Evolutionary conservation across 371 early-diverging fungal genomes (phyloP).

Genomic region (Apophysomyces elegans): DNA sequence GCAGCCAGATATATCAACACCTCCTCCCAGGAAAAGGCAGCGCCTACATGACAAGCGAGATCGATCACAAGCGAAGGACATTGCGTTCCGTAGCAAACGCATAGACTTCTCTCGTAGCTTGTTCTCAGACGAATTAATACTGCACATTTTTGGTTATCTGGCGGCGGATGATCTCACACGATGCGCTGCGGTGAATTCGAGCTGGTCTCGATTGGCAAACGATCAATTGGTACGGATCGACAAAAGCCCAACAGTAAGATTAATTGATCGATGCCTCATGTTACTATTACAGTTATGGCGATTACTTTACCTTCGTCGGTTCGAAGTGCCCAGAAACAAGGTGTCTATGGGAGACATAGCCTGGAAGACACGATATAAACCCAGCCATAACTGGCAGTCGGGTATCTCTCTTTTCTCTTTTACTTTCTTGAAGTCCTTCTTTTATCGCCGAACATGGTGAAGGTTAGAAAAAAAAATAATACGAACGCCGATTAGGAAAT

Average conservation of each 20-base stretch:
- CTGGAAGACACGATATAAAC: conserved; percentile 51
- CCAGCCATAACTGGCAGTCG: conserved; percentile 51
- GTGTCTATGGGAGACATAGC: conserved; percentile 11
- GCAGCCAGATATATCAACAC: background rate
- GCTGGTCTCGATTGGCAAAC: conserved; percentile 49
- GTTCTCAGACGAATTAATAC: conserved; percentile 50
- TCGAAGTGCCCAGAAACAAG: conserved; percentile 23
- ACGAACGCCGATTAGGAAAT: conserved; percentile 27
- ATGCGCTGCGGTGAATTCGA: conserved; percentile 45
- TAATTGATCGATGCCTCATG: background rate
- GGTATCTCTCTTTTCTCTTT: conserved; percentile 25
- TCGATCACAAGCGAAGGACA: background rate
- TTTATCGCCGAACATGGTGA: too few species aligned
- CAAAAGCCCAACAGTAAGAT: background rate
- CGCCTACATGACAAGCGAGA: background rate
- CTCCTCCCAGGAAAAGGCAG: conserved; percentile 13
- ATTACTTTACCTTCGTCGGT: conserved; percentile 41
- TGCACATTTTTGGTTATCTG: conserved; percentile 51
- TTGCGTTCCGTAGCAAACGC: background rate
- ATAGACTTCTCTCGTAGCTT: conserved; percentile 32
- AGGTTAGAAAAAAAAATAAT: too few species aligned
- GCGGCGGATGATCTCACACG: conserved; percentile 42
- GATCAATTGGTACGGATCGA: conserved; percentile 42
- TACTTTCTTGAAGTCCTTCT: background rate
- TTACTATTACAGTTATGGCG: conserved; percentile 51